Evolutionary conservation across 1,284 basidiomycete species (phyloP).

Genomic region (Coniferiporia sulphurascens): DNA sequence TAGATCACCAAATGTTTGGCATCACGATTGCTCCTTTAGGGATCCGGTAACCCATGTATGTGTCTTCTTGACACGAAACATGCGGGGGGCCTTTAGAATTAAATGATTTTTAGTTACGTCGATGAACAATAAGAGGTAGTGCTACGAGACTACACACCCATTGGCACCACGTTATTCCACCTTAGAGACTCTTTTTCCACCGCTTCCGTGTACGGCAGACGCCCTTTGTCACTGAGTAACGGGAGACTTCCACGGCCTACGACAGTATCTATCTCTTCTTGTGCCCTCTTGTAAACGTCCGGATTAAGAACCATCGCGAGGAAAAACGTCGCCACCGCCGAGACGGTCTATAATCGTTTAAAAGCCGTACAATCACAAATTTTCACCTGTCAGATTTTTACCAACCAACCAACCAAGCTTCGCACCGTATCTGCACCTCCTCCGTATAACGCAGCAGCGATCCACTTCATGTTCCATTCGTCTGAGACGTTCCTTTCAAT

Average conservation of each 20-base stretch:
- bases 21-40: conserved; percentile 11
- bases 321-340: conserved; percentile 17
- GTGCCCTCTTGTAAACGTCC: conserved; percentile 31
- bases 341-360: background rate
- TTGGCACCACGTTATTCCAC: conserved; percentile 24
- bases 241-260: conserved; percentile 33
- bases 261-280: conserved; percentile 34
- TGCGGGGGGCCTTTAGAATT: conserved; percentile 11
- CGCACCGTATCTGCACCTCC: background rate
- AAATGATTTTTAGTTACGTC: background rate
- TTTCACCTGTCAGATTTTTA: background rate
- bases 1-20: conserved; percentile 17
- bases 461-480: background rate
- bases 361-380: background rate
- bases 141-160: conserved; percentile 2
- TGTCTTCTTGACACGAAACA: conserved; percentile 16
- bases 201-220: conserved; percentile 34
- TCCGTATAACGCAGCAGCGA: background rate
- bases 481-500: background rate
- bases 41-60: conserved; percentile 15
- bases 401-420: background rate
- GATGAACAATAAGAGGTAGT: background rate
- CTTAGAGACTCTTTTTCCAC: conserved; percentile 38
- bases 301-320: conserved; percentile 31
- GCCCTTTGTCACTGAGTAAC: conserved; percentile 27